These are phyloP conservation scores for Aspergillus bertholletiae DNA, from an alignment of 495 filamentous ascomycete genomes.

Conservation along the genomic window DNA sequence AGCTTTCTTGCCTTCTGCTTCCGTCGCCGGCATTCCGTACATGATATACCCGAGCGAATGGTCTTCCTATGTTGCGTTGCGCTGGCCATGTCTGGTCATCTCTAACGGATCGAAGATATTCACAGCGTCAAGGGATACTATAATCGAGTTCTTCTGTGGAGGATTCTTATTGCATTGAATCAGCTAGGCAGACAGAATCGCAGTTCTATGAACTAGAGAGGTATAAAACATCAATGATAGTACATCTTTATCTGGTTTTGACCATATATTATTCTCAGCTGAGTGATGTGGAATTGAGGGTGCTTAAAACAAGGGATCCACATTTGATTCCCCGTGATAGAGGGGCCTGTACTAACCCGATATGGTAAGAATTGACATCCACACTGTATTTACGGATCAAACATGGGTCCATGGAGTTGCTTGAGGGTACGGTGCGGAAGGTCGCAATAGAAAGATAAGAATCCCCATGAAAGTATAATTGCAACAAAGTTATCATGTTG, in stretches of 20 bases:
- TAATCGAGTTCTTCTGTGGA: no score
- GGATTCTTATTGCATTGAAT: no score
- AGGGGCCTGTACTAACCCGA: background rate
- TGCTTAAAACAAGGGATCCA: background rate
- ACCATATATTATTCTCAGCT: no score
- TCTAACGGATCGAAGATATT: background rate
- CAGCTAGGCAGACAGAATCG: no score
- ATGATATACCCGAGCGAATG: slow-evolving; percentile 19
- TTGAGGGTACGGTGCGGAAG: no score
- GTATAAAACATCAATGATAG: no score
- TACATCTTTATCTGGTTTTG: no score
- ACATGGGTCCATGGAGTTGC: no score
- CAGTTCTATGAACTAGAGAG: no score
- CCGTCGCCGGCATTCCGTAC: slow-evolving; percentile 33
- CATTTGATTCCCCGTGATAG: background rate
- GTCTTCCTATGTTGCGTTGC: slow-evolving; percentile 9
- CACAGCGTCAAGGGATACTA: background rate
- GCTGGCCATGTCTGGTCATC: slow-evolving; percentile 13
- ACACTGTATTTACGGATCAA: no score
- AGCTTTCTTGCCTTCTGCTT: slow-evolving; percentile 31
- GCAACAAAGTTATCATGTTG: background rate
- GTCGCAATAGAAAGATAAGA: background rate
- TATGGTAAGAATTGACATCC: background rate
- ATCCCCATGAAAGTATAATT: background rate
- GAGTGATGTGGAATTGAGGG: no score